Evolutionary conservation across 805 yeast species (phyloP).

Genomic region (Starmerella bombicola): DNA sequence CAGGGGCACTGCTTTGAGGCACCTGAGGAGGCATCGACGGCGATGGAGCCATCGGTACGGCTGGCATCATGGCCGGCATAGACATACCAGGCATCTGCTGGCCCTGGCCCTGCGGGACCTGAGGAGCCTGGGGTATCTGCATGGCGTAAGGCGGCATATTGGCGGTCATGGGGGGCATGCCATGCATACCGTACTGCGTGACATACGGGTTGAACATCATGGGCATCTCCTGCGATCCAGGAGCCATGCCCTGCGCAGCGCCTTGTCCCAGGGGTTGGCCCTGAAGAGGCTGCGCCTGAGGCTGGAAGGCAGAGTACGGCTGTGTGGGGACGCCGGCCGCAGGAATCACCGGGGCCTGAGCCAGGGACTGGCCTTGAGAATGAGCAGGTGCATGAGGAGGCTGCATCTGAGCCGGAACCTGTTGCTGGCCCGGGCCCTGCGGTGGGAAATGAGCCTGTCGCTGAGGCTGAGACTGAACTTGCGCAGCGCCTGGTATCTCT

Average conservation of each 20-base stretch:
- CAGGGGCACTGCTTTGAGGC: too few species aligned
- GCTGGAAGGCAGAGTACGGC: slow-evolving; percentile 3
- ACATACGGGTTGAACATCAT: slow-evolving; percentile 5
- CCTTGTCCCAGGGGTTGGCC: slow-evolving; percentile 4
- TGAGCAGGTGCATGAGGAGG: slow-evolving; percentile 1
- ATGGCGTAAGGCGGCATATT: too few species aligned
- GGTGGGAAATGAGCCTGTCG: neutral
- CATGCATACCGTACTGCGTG: slow-evolving; percentile 8
- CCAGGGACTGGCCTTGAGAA: slow-evolving; percentile 2
- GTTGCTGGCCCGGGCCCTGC: slow-evolving; percentile 2
- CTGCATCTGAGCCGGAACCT: neutral
- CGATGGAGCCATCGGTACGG: neutral
- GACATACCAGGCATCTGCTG: too few species aligned
- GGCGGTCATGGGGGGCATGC: slow-evolving; percentile 5
- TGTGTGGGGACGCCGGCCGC: slow-evolving; percentile 3
- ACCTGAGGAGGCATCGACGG: neutral
- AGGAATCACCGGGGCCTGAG: slow-evolving; percentile 9
- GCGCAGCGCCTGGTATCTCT: too few species aligned
- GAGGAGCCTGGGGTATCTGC: too few species aligned
- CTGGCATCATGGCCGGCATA: neutral
- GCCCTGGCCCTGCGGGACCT: too few species aligned
- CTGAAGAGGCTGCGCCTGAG: slow-evolving; percentile 1
- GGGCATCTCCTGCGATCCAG: slow-evolving; percentile 5
- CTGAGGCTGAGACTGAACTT: slow-evolving; percentile 1
- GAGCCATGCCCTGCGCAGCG: slow-evolving; percentile 5